phyloP scores from a whole-genome alignment of 441 rosid genomes.

The Melastoma candidum region DNA sequence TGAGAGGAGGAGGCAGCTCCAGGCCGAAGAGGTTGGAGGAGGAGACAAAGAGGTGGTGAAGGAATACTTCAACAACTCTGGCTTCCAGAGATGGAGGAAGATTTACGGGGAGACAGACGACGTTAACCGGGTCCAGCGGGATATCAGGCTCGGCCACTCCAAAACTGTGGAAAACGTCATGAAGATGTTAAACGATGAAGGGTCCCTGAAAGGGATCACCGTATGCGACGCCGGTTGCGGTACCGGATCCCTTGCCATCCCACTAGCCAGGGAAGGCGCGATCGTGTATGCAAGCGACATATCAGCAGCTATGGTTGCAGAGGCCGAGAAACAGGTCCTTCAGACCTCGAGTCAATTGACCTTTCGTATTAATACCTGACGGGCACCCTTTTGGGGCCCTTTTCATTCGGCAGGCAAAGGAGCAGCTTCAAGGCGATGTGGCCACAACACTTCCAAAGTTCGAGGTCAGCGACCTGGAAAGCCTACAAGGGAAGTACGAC shows the following conservation, averaged over 20 bases:
- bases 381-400: background rate
- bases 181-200: conserved; percentile 60
- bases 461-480: conserved; percentile 77
- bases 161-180: conserved; percentile 73
- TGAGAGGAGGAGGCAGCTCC: conserved; percentile 57
- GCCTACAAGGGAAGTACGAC: conserved; percentile 61
- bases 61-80: conserved; percentile 76
- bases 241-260: conserved; percentile 62
- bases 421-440: conserved; percentile 33
- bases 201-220: conserved; percentile 57
- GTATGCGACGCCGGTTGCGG: conserved; percentile 93
- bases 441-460: conserved; percentile 44
- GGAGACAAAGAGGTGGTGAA: conserved; percentile 84
- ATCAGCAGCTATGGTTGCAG: conserved; percentile 86
- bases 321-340: conserved; percentile 66
- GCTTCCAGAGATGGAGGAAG: conserved; percentile 85
- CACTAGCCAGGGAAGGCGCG: conserved; percentile 80
- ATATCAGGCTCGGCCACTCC: conserved; percentile 70
- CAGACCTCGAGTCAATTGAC: background rate
- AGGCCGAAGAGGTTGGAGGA: conserved; percentile 91
- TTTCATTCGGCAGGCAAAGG: conserved; percentile 38
- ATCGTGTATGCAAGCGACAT: conserved; percentile 75
- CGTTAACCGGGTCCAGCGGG: conserved; percentile 67
- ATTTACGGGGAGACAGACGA: conserved; percentile 80
- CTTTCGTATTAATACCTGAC: background rate